Percentiles rank a stretch among this genome's conserved stretches.
These are phyloP conservation scores for Ustilago lituana DNA, from an alignment of 1,284 basidiomycete genomes.

Conservation along the genomic window DNA sequence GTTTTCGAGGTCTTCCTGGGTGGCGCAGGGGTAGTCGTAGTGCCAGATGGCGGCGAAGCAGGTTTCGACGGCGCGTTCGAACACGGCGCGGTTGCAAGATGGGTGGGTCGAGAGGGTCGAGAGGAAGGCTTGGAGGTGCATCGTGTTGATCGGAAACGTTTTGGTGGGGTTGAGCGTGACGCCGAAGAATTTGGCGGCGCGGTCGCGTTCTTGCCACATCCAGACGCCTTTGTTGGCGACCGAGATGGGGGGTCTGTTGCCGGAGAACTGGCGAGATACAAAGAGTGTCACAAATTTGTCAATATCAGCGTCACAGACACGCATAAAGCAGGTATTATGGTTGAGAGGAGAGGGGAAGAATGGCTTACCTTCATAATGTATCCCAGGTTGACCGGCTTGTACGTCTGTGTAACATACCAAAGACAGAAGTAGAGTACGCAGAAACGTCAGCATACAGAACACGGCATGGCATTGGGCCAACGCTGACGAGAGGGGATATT, in stretches of 20 bases:
- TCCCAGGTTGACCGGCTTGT: conserved; percentile 55
- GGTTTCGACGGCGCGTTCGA: conserved; percentile 36
- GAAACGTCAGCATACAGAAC: no score
- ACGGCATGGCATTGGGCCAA: no score
- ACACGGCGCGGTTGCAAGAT: background rate
- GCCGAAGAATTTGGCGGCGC: conserved; percentile 53
- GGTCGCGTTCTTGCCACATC: conserved; percentile 52
- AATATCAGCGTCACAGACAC: no score
- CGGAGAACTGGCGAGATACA: conserved; percentile 27
- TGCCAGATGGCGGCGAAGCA: conserved; percentile 57
- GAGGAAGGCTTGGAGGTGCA: conserved; percentile 50
- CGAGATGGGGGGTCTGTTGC: conserved; percentile 62
- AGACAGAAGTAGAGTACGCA: no score
- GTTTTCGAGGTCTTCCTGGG: conserved; percentile 33
- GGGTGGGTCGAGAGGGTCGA: conserved; percentile 21
- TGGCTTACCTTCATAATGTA: conserved; percentile 64
- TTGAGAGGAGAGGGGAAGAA: background rate
- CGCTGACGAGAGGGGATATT: no score
- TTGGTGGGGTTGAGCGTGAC: conserved; percentile 50
- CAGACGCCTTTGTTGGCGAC: conserved; percentile 60
- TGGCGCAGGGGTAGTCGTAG: conserved; percentile 26
- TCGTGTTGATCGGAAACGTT: conserved; percentile 61
- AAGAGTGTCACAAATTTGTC: background rate
- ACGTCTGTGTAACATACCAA: conserved; percentile 12
- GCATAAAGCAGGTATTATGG: no score